Conservation (phyloP, 202 grass and related monocot species). For the Hordeum pubiflorum region DNA sequence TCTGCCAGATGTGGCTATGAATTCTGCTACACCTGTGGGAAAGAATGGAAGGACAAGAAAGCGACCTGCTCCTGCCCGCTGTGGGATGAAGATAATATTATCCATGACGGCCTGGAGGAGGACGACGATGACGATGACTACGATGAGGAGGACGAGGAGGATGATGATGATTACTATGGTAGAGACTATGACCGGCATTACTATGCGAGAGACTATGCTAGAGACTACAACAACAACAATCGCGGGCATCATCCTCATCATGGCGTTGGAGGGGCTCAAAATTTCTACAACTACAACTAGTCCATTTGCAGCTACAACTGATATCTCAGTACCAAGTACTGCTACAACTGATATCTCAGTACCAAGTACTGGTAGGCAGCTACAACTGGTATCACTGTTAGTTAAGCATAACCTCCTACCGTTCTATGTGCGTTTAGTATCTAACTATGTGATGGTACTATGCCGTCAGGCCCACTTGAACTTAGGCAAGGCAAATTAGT, state of each 20-base stretch:
- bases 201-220: not conserved
- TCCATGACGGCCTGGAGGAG: conserved; percentile 22
- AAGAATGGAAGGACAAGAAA: conserved; percentile 64
- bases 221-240: not conserved
- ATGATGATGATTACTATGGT: not conserved
- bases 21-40: conserved; percentile 73
- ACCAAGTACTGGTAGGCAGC: not conserved
- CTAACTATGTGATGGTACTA: not conserved
- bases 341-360: not conserved
- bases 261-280: not conserved
- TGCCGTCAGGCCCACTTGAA: not conserved
- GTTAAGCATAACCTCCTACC: not conserved
- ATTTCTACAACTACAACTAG: not conserved
- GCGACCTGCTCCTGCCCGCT: conserved; percentile 47
- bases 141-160: not conserved
- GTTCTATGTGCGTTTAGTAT: not conserved
- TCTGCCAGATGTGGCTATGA: conserved; percentile 53
- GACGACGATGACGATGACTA: not conserved
- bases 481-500: not conserved
- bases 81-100: conserved; percentile 50
- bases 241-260: not conserved
- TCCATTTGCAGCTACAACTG: not conserved
- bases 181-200: not conserved
- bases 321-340: not conserved
- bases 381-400: not conserved